Conservation (phyloP, 2,329 filamentous ascomycete species). For the Colletotrichum scovillei region DNA sequence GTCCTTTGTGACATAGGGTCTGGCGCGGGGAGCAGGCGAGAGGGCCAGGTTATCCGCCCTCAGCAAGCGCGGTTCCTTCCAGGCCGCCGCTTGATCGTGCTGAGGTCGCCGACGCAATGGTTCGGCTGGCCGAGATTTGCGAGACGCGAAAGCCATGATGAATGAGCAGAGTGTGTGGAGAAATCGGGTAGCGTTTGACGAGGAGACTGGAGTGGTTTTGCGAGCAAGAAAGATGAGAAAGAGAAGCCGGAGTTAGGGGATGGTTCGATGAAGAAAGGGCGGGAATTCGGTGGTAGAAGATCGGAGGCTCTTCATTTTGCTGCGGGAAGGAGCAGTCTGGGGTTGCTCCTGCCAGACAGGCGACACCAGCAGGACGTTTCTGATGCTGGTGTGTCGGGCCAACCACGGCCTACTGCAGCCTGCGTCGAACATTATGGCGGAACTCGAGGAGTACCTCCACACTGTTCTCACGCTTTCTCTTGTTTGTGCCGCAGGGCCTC, state of each 20-base stretch:
- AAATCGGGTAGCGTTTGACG: neutral
- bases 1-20: constrained; percentile 19
- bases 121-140: neutral
- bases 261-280: neutral
- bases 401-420: neutral
- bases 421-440: constrained; percentile 1
- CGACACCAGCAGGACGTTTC: constrained; percentile 6
- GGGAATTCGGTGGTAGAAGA: neutral
- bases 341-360: constrained; percentile 5
- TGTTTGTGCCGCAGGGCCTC: neutral
- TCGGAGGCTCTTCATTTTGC: neutral
- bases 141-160: neutral
- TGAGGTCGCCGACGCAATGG: neutral
- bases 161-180: neutral
- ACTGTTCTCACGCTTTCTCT: constrained; percentile 22
- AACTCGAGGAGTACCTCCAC: constrained; percentile 22
- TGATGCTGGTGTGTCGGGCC: neutral
- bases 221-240: neutral
- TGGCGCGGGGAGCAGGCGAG: neutral
- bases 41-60: constrained; percentile 14
- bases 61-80: constrained; percentile 29
- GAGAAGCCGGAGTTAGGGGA: neutral
- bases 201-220: neutral
- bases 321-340: constrained; percentile 9
- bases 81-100: neutral